A percentile compares a stretch with the other conserved stretches of the same genome.
These are phyloP conservation scores for Sclerotinia borealis DNA, from an alignment of 2,329 filamentous ascomycete genomes.

Conservation along the genomic window DNA sequence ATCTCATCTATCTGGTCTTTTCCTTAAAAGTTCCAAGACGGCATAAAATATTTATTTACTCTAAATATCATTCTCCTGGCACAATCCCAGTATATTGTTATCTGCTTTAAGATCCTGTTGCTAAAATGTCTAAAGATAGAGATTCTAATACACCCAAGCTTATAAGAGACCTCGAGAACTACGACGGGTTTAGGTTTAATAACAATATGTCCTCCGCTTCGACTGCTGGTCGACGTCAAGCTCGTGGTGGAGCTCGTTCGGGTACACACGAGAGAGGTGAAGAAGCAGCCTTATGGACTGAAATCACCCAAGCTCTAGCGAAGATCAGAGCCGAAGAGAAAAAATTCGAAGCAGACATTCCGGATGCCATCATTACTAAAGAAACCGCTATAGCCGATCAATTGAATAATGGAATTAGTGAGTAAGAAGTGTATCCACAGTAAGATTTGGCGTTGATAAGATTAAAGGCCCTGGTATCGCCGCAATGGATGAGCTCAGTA, in stretches of 20 bases:
- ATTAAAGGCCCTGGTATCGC: slow-evolving; percentile 21
- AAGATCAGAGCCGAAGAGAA: slow-evolving; percentile 16
- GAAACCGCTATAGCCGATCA: slow-evolving; percentile 16
- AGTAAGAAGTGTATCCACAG: not conserved
- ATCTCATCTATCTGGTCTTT: not conserved
- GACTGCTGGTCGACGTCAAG: slow-evolving; percentile 13
- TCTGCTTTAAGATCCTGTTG: not conserved
- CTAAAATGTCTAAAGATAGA: slow-evolving; percentile 6
- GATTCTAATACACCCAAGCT: no score
- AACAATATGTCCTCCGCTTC: slow-evolving; percentile 16
- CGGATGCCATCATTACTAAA: slow-evolving; percentile 17
- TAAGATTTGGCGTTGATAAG: not conserved
- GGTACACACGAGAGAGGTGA: slow-evolving; percentile 18
- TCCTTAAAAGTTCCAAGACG: not conserved
- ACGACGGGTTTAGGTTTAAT: not conserved
- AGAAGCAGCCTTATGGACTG: slow-evolving; percentile 16
- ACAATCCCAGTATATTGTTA: slow-evolving; percentile 2
- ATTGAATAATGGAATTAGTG: slow-evolving; percentile 15
- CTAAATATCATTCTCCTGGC: not conserved
- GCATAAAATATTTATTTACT: not conserved
- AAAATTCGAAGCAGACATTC: slow-evolving; percentile 9
- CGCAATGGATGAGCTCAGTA: slow-evolving; percentile 23
- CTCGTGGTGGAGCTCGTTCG: slow-evolving; percentile 16
- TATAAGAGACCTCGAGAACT: not conserved
- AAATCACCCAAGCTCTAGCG: slow-evolving; percentile 12